Percentiles rank a stretch among this genome's conserved stretches.
These are phyloP conservation scores for Fusarium clavum DNA, from an alignment of 2,329 filamentous ascomycete species.

Conservation along the genomic window DNA sequence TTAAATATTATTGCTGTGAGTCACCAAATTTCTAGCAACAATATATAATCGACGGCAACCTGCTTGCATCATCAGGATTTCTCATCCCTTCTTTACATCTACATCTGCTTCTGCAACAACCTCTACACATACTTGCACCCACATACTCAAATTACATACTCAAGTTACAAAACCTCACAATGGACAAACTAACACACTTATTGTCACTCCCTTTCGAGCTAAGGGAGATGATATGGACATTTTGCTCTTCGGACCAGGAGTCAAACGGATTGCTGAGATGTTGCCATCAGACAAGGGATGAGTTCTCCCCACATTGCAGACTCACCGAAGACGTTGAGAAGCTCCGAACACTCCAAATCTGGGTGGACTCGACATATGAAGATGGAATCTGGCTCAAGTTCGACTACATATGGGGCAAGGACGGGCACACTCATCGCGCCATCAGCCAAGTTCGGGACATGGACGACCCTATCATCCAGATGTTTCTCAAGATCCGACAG, in stretches of 20 bases:
- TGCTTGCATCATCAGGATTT: neutral
- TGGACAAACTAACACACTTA: neutral
- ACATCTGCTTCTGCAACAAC: neutral
- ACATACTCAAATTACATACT: no score
- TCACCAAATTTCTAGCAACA: neutral
- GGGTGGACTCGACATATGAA: slow-evolving; percentile 17
- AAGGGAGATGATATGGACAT: slow-evolving; percentile 18
- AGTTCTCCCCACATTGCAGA: slow-evolving; percentile 2
- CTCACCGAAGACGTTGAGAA: neutral
- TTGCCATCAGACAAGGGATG: slow-evolving; percentile 12
- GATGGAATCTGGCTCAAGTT: slow-evolving; percentile 23
- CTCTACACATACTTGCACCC: no score
- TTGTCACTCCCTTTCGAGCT: slow-evolving; percentile 21
- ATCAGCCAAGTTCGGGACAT: slow-evolving; percentile 4
- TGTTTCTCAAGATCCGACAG: neutral
- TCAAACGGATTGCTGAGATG: slow-evolving; percentile 13
- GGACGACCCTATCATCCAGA: slow-evolving; percentile 2
- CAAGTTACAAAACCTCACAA: neutral
- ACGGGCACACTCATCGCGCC: neutral
- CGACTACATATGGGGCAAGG: slow-evolving; percentile 9
- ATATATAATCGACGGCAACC: neutral
- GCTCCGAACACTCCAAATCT: slow-evolving; percentile 1
- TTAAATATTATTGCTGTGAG: neutral
- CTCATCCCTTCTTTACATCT: neutral
- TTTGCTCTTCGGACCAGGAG: neutral